Conservation (phyloP, 345 rosid species). For the Citrus australasica region DNA sequence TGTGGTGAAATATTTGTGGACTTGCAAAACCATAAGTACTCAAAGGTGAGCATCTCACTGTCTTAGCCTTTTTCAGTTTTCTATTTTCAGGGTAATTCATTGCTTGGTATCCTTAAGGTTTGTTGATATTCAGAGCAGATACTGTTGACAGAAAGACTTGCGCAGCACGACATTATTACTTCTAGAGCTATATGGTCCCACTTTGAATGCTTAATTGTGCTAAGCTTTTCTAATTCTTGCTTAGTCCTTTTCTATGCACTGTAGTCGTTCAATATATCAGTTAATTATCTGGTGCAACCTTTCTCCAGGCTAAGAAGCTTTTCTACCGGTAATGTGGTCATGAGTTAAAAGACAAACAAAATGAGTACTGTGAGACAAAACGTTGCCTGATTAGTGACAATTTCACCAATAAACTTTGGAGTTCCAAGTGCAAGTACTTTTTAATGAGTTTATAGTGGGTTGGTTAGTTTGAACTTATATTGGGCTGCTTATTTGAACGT, state of each 20-base stretch:
- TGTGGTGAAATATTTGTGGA: slow-evolving; percentile 92
- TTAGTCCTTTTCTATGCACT: neutral
- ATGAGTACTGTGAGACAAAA: neutral
- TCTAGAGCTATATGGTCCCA: neutral
- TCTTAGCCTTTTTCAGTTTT: neutral
- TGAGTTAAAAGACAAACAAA: neutral
- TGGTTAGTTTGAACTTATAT: neutral
- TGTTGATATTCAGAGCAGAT: neutral
- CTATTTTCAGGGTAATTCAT: neutral
- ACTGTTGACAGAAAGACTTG: neutral
- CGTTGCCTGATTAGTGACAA: neutral
- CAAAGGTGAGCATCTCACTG: slow-evolving; percentile 19
- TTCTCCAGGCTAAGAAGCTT: neutral
- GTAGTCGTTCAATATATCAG: neutral
- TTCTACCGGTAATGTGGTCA: neutral
- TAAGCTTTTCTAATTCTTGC: neutral
- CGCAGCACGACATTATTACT: neutral
- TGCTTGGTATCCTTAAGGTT: neutral
- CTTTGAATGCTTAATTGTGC: neutral
- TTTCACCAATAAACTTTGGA: neutral
- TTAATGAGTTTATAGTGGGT: neutral
- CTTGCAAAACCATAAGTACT: slow-evolving; percentile 59
- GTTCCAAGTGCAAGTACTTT: neutral
- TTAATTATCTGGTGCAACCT: neutral
- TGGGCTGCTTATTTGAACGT: neutral